A percentile compares a stretch with the other conserved stretches of the same genome.
phyloP scores from a whole-genome alignment of 495 filamentous ascomycete species.

The Jackrogersella minutella region DNA sequence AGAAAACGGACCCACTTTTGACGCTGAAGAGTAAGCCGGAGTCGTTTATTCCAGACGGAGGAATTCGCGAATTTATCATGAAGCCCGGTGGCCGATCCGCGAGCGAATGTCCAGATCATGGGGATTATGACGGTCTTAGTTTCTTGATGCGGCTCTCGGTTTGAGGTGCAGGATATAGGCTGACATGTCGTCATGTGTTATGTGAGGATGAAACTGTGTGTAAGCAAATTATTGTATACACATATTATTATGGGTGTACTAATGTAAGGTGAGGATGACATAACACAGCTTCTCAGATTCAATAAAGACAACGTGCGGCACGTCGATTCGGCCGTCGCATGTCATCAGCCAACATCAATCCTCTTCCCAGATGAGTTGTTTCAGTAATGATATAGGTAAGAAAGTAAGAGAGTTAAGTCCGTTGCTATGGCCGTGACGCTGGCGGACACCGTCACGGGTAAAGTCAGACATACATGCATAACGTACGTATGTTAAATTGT shows the following conservation, averaged over 20 bases:
- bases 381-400: neutral
- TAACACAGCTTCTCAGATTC: neutral
- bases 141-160: neutral
- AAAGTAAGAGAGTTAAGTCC: neutral
- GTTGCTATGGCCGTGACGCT: neutral
- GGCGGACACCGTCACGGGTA: neutral
- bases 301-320: constrained; percentile 1
- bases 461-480: constrained; percentile 10
- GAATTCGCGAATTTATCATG: neutral
- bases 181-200: constrained; percentile 14
- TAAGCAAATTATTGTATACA: neutral
- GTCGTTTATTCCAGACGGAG: neutral
- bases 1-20: neutral
- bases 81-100: neutral
- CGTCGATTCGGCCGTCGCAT: neutral
- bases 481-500: neutral
- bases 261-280: constrained; percentile 7
- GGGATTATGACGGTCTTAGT: neutral
- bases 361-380: constrained; percentile 1
- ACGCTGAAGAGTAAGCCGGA: neutral
- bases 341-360: constrained; percentile 10
- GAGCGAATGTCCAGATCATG: neutral
- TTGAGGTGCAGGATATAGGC: neutral
- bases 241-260: neutral
- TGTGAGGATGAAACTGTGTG: constrained; percentile 5